Conservation (phyloP, 2,329 filamentous ascomycete species). For the Akanthomyces dipterigenus region DNA sequence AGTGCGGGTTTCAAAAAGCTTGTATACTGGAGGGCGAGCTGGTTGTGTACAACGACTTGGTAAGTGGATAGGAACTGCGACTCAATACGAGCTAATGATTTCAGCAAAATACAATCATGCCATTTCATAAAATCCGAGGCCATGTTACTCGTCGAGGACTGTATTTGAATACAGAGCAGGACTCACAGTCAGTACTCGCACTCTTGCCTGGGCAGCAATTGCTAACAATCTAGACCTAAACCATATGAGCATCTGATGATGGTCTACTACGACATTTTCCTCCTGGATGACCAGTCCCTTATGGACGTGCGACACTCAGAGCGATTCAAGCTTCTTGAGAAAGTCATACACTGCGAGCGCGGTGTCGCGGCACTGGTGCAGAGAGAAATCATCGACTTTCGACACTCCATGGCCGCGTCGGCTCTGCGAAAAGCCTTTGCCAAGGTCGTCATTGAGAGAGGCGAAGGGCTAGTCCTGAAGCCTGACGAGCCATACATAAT, state of each 20-base stretch:
- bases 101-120: conserved; percentile 55
- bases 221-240: conserved; percentile 31
- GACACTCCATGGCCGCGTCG: conserved; percentile 40
- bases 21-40: conserved; percentile 84
- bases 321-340: conserved; percentile 52
- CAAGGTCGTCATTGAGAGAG: conserved; percentile 54
- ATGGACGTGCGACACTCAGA: conserved; percentile 48
- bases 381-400: conserved; percentile 62
- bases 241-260: conserved; percentile 54
- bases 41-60: conserved; percentile 65
- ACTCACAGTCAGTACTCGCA: conserved; percentile 53
- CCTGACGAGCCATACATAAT: conserved; percentile 73
- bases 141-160: conserved; percentile 68
- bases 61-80: conserved; percentile 19
- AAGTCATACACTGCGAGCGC: conserved; percentile 42
- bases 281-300: conserved; percentile 47
- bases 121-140: conserved; percentile 77
- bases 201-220: conserved; percentile 15
- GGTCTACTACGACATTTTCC: conserved; percentile 52
- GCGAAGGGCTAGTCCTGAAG: conserved; percentile 79
- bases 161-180: conserved; percentile 59
- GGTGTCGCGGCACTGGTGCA: conserved; percentile 63
- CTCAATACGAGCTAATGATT: conserved; percentile 15
- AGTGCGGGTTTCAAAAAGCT: conserved; percentile 52
- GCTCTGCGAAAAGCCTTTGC: conserved; percentile 60